A percentile compares a stretch with the other conserved stretches of the same genome.
These are phyloP conservation scores for Phlyctochytrium bullatum DNA, from an alignment of 192 early-diverging fungal species.

Conservation along the genomic window DNA sequence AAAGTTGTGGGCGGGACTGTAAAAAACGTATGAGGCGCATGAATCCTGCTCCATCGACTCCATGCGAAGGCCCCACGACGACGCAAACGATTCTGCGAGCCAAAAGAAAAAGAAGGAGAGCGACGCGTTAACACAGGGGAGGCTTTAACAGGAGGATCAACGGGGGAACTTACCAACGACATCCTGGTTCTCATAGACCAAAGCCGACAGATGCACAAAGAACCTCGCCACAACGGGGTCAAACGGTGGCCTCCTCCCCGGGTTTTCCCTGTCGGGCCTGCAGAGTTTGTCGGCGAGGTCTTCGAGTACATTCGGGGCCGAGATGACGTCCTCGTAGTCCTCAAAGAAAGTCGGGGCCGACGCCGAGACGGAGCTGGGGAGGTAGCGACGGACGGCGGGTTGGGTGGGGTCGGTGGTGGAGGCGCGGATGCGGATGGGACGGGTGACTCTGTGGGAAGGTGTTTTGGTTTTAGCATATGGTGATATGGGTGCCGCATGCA, in stretches of 20 bases:
- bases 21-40: slow-evolving; percentile 11
- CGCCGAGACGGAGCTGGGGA: slow-evolving; percentile 3
- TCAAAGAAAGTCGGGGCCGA: slow-evolving; percentile 13
- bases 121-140: not conserved
- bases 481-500: not conserved
- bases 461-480: not conserved
- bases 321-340: slow-evolving; percentile 8
- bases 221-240: slow-evolving; percentile 13
- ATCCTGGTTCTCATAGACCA: slow-evolving; percentile 16
- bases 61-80: slow-evolving; percentile 6
- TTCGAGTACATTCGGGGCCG: not conserved
- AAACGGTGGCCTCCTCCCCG: slow-evolving; percentile 17
- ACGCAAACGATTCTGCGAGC: slow-evolving; percentile 8
- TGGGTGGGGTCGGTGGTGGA: not conserved
- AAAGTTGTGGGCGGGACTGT: slow-evolving; percentile 15
- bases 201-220: slow-evolving; percentile 18
- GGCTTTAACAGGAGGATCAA: not conserved
- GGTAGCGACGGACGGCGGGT: not conserved
- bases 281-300: slow-evolving; percentile 2
- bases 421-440: not conserved
- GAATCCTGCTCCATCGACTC: slow-evolving; percentile 5
- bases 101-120: not conserved
- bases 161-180: slow-evolving; percentile 12
- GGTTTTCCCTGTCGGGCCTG: slow-evolving; percentile 9
- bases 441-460: slow-evolving; percentile 1